phyloP scores from a whole-genome alignment of 805 yeast genomes.

The Metschnikowia bowlesiae region DNA sequence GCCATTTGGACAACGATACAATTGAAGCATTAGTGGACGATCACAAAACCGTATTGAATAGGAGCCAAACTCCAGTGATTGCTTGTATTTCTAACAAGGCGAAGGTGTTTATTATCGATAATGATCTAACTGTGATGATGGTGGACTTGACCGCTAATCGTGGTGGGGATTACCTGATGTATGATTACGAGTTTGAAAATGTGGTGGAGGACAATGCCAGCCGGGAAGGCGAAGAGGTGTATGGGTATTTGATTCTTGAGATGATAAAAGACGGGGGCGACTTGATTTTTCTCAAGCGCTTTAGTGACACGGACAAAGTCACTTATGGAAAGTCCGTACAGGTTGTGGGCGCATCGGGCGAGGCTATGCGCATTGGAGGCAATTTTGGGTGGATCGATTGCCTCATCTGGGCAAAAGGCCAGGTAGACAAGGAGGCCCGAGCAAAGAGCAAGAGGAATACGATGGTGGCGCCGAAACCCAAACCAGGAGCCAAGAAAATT shows the following conservation, averaged over 20 bases:
- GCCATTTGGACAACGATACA: constrained; percentile 21
- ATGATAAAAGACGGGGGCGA: constrained; percentile 49
- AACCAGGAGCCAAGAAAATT: not conserved
- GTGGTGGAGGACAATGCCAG: constrained; percentile 12
- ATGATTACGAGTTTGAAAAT: constrained; percentile 68
- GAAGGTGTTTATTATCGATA: constrained; percentile 38
- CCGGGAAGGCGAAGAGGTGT: constrained; percentile 38
- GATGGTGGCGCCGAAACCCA: not conserved
- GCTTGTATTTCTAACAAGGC: constrained; percentile 39
- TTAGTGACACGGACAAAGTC: constrained; percentile 35
- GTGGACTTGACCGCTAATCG: constrained; percentile 41
- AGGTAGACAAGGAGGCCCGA: constrained; percentile 22
- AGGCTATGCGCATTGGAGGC: constrained; percentile 40
- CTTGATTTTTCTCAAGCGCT: constrained; percentile 47
- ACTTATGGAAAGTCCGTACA: constrained; percentile 21
- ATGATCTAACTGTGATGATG: constrained; percentile 22
- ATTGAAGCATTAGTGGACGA: constrained; percentile 31
- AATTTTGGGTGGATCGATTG: constrained; percentile 67
- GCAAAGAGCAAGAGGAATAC: not conserved
- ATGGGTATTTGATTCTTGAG: constrained; percentile 65
- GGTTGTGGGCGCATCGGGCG: constrained; percentile 25
- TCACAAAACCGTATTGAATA: constrained; percentile 18
- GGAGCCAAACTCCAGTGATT: constrained; percentile 27
- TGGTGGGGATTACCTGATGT: constrained; percentile 54
- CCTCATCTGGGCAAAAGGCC: constrained; percentile 58